Conservation (phyloP, 139 green algal species). For the Volvox reticuliferus region DNA sequence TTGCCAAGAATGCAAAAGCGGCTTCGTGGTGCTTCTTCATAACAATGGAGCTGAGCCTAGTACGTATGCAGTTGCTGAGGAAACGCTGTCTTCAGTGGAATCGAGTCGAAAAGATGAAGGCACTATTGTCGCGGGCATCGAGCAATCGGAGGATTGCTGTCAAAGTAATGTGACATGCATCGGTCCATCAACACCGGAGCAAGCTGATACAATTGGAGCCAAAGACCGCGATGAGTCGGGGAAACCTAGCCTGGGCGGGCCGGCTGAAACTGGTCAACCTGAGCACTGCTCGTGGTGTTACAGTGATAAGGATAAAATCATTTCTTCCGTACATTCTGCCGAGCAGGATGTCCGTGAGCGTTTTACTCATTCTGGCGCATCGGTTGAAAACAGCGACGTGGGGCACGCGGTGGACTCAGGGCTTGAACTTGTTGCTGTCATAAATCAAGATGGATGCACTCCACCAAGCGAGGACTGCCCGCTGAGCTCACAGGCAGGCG, state of each 20-base stretch:
- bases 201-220: background rate
- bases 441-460: too few relatives aligned
- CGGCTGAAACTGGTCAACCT: background rate
- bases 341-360: background rate
- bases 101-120: background rate
- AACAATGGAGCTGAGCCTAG: background rate
- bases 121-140: background rate
- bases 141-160: background rate
- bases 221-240: background rate
- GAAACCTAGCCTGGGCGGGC: background rate
- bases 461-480: too few relatives aligned
- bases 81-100: background rate
- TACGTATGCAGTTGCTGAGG: background rate
- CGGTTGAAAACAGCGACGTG: background rate
- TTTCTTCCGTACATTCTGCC: background rate
- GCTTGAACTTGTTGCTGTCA: background rate
- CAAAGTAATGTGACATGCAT: background rate
- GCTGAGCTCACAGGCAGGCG: too few relatives aligned
- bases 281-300: background rate
- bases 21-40: background rate
- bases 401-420: background rate
- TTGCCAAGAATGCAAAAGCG: background rate
- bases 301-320: background rate
- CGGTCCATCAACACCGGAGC: slow-evolving; percentile 7
- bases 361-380: background rate